Evolutionary conservation across 192 early-diverging fungal species (phyloP), one percentile per base, ranked within the genome.

Genomic region (Kickxella alabastrina): DNA sequence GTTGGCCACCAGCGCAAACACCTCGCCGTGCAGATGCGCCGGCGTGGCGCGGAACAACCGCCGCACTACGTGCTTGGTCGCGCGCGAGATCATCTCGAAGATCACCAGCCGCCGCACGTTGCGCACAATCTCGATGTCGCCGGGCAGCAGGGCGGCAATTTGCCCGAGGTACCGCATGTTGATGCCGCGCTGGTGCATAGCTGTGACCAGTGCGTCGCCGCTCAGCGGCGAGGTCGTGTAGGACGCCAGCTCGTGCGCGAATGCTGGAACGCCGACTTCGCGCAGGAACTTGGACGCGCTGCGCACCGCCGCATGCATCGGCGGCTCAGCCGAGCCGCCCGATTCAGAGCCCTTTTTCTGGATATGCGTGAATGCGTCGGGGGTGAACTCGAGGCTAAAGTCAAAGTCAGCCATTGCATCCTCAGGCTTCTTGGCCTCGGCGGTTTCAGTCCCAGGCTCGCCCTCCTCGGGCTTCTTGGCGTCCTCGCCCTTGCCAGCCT

Each of bases 161-260:
- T 71, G 80, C 8, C 94, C 95, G 18, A 99, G 80, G 58, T 95
- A 97, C 25, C 96, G 84, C 90, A 97, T 96, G 71, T 97, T 96
- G 74, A 99, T 87, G 54, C 96, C 96, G 31, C 90, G 90, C 38
- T 83, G 86, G 72, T 98, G 96, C 80, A 98, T 85, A 5, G 83
- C 76, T 49, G 75, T 79, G 10, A 84, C 85, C n/a, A 98, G 75
- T 12, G 82, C 75, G 35, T 80, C 80, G 35, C 87, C 85, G 69
- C 92, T 91, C 15, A 76, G 44, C 21, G 93, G 95, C 2, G 87
- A 85, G 13, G 80, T 80, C 14, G 77, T 56, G 67, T 86, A 87
- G n/a, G 83, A 74, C 5, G 77, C 60, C 62, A 91, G 59, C 14
- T 67, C 49, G 55, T 45, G 60, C 28, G 86, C 84, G 29, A 91